These are phyloP conservation scores for Candida saitoana DNA, from an alignment of 805 yeast species.

Conservation along the genomic window DNA sequence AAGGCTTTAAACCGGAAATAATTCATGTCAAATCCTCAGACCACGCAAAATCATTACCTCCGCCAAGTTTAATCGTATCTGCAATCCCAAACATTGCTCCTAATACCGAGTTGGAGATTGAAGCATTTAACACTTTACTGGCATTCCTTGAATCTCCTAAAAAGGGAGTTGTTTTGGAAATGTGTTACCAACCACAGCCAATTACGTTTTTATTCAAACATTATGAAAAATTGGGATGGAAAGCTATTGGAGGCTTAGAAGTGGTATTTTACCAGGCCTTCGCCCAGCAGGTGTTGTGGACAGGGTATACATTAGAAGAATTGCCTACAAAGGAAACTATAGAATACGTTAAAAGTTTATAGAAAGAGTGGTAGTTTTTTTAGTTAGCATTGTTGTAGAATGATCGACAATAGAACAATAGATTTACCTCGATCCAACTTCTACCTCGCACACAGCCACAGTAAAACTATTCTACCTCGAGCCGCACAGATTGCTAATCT, in stretches of 20 bases:
- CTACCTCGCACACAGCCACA: no score
- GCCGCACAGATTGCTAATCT: no score
- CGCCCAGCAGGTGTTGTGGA: slow-evolving; percentile 29
- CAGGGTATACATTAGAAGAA: slow-evolving; percentile 21
- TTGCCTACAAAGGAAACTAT: slow-evolving; percentile 22
- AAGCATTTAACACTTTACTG: slow-evolving; percentile 22
- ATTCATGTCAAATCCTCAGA: slow-evolving; percentile 20
- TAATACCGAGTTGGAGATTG: slow-evolving; percentile 16
- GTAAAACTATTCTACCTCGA: no score
- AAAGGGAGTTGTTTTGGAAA: slow-evolving; percentile 27
- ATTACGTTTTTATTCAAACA: slow-evolving; percentile 20
- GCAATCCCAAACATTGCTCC: slow-evolving; percentile 30
- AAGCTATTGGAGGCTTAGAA: slow-evolving; percentile 26
- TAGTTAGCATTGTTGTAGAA: no score
- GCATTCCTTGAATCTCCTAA: slow-evolving; percentile 19
- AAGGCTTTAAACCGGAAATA: slow-evolving; percentile 24
- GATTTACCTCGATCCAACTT: no score
- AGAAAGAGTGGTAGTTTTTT: no score
- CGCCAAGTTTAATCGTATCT: slow-evolving; percentile 22
- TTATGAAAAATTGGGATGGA: slow-evolving; percentile 21
- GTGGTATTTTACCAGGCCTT: slow-evolving; percentile 31
- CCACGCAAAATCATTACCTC: slow-evolving; percentile 15
- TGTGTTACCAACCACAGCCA: slow-evolving; percentile 33
- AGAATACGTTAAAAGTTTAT: slow-evolving; percentile 11
- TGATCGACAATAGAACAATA: no score